A percentile compares a stretch with the other conserved stretches of the same genome.
Conservation (phyloP, 768 basidiomycete genomes). For the Agaricus bisporus region DNA sequence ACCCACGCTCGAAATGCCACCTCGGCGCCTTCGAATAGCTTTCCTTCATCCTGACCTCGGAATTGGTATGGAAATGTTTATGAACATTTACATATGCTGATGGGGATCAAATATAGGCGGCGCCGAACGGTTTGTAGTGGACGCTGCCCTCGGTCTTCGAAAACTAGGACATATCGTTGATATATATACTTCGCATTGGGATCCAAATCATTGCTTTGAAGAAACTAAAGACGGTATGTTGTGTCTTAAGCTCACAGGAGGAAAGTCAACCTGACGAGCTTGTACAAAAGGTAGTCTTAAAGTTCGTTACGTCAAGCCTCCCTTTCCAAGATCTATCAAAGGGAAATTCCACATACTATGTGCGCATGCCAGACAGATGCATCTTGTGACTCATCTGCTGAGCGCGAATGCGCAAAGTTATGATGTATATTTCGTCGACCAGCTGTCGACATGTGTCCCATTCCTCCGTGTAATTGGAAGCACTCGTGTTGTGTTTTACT, state of each 20-base stretch:
- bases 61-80: conserved; percentile 77
- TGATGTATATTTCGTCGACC: conserved; percentile 93
- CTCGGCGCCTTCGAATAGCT: conserved; percentile 42
- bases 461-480: conserved; percentile 60
- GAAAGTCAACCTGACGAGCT: neutral
- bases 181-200: conserved; percentile 92
- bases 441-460: conserved; percentile 89
- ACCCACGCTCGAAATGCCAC: conserved; percentile 5
- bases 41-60: conserved; percentile 95
- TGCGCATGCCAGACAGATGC: conserved; percentile 84
- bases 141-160: conserved; percentile 89
- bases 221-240: conserved; percentile 84
- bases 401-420: conserved; percentile 39
- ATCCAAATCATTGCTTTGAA: conserved; percentile 83
- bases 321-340: conserved; percentile 74
- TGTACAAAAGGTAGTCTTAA: conserved; percentile 60
- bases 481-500: conserved; percentile 93
- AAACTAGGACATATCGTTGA: conserved; percentile 77
- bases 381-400: conserved; percentile 68
- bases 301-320: conserved; percentile 65
- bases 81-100: conserved; percentile 8
- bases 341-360: conserved; percentile 85
- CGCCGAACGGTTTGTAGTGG: conserved; percentile 91
- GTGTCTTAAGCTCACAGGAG: neutral
- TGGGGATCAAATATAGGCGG: conserved; percentile 54